Evolutionary conservation across 202 grass and related monocot genomes (phyloP).

Genomic region (Hordeum pubiflorum): DNA sequence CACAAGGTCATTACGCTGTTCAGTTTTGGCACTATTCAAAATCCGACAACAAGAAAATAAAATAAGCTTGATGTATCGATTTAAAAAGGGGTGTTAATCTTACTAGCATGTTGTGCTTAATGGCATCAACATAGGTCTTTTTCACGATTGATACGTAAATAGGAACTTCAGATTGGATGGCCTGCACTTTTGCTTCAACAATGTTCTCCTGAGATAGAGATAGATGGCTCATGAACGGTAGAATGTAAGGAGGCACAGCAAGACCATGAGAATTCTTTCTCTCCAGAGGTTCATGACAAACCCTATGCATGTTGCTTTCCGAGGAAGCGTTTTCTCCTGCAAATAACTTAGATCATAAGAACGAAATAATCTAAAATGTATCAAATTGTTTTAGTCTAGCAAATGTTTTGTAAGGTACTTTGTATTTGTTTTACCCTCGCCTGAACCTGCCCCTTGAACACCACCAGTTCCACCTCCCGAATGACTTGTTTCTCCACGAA

Average conservation of each 20-base stretch:
- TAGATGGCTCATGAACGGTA: neutral
- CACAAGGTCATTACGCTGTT: neutral
- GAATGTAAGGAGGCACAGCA: neutral
- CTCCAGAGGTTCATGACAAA: neutral
- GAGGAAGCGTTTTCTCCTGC: neutral
- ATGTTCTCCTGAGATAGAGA: neutral
- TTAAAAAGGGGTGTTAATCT: neutral
- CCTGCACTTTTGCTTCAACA: neutral
- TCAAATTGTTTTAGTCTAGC: neutral
- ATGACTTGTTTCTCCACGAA: neutral
- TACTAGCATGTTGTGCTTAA: conserved; percentile 7
- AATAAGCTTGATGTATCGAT: neutral
- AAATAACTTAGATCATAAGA: neutral
- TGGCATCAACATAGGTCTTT: neutral
- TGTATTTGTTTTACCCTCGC: neutral
- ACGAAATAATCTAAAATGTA: neutral
- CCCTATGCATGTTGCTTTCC: neutral
- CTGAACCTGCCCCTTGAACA: neutral
- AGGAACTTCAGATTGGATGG: neutral
- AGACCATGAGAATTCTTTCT: neutral
- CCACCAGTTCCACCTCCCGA: neutral
- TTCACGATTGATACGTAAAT: conserved; percentile 18
- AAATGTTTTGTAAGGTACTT: neutral
- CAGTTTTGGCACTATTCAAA: neutral
- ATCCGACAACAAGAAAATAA: neutral